Base-by-base conservation (phyloP, 2,329 filamentous ascomycete species). In the Fusarium sp. region DNA sequence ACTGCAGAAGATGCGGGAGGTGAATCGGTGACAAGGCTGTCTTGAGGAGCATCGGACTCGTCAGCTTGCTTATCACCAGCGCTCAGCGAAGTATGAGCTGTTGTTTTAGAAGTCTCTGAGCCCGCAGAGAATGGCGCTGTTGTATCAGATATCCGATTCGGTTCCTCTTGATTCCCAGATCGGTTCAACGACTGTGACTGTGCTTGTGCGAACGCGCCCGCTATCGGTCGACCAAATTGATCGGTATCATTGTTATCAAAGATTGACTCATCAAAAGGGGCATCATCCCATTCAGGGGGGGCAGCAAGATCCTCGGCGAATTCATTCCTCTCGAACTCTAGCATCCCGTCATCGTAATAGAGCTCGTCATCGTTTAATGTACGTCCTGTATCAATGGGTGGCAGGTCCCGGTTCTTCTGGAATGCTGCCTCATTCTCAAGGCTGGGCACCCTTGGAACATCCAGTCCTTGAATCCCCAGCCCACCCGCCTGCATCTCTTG, bases 211-310 rank as follows among this genome's bases (percentile, higher is more conserved):
- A 88, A 88, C 1, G 84, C 83, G 7, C 86, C 86, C 0, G 86
- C 85, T 38, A 88, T 83, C 2, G 86, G 88, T 21, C 88, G 81
- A 17, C 88, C 88, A 72, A 86, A 89, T 64, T 83, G 76, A 75
- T 90, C 85, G 15, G 88, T 88, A 71, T 90, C 88, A 50, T 90
- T 83, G 30, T 88, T 83, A 67, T 93, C 91, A 72, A 93, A 93
- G 15, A 92, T 84, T 7, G 88, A 90, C 74, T 93, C 91, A 62
- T 93, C 90, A 74, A 93, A 92, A 3, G 85, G 81, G 1, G 81
- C 80, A 2, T 82, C 82, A 26, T 89, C 86, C 19, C 82, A 83
- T 58, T 84, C 75, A 14, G 74, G 74, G 40, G 71, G 70, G 6
- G 71, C 73, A 24, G 77, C 81, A 4, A 83, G 79, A 48, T 82